Evolutionary conservation across 208 protist species (phyloP).

Genomic region (Porcisia hertigi): DNA sequence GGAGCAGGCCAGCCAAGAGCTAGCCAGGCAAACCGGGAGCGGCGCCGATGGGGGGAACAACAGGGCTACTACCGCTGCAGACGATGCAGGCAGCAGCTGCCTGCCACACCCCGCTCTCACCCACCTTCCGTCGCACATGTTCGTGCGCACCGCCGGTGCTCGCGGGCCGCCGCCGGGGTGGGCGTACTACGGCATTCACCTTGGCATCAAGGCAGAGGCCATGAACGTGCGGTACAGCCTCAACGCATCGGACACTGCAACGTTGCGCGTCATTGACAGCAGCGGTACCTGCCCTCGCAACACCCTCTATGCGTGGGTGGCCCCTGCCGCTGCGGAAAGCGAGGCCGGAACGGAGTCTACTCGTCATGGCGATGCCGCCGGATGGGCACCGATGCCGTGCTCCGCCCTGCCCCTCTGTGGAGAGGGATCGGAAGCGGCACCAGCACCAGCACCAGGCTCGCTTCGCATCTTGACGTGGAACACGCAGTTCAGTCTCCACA

Average conservation of each 20-base stretch:
- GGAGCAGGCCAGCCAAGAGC: conserved; percentile 14
- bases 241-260: conserved; percentile 24
- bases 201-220: conserved; percentile 60
- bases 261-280: conserved; percentile 8
- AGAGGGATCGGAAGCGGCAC: conserved; percentile 1
- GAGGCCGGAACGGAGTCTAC: not conserved
- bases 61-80: not conserved
- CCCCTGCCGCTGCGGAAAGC: not conserved
- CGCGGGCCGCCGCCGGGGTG: conserved; percentile 62
- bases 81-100: not conserved
- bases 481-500: conserved; percentile 54
- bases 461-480: conserved; percentile 62
- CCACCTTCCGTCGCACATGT: conserved; percentile 65
- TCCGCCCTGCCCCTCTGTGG: conserved; percentile 8
- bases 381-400: conserved; percentile 34
- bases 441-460: conserved; percentile 2
- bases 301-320: not conserved
- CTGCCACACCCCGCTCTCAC: conserved; percentile 49
- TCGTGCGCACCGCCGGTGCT: conserved; percentile 42
- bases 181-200: conserved; percentile 63
- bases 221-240: conserved; percentile 61
- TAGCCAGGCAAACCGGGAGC: not conserved
- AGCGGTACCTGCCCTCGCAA: not conserved
- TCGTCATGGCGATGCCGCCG: not conserved
- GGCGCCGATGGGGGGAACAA: conserved; percentile 8